A percentile compares a stretch with the other conserved stretches of the same genome.
These are phyloP conservation scores for Chlamydomonas eustigma DNA, from an alignment of 139 green algal genomes.

Conservation along the genomic window DNA sequence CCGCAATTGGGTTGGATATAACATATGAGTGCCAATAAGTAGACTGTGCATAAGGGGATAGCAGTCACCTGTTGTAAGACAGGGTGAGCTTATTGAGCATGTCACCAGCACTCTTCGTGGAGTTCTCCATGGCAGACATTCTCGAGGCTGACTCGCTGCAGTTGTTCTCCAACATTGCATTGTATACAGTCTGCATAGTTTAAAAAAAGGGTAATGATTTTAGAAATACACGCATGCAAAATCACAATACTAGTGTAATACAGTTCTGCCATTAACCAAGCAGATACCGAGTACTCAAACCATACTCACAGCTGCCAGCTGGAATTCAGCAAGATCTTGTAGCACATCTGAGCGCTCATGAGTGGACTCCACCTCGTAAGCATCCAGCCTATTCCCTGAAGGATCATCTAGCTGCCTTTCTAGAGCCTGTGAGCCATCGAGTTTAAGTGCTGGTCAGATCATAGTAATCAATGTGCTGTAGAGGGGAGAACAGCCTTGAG, in stretches of 20 bases:
- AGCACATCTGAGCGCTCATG: conserved; percentile 80
- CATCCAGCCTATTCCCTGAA: conserved; percentile 71
- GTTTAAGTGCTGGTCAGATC: no score
- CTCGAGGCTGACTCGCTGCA: conserved; percentile 90
- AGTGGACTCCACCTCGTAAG: conserved; percentile 93
- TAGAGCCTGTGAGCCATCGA: conserved; percentile 58
- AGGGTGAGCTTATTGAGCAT: conserved; percentile 95
- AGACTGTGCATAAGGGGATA: not conserved
- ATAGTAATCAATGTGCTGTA: no score
- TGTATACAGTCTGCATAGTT: conserved; percentile 92
- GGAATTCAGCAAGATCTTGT: conserved; percentile 93
- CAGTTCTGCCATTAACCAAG: no score
- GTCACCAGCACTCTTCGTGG: conserved; percentile 92
- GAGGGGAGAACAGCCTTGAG: no score
- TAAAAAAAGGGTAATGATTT: no score
- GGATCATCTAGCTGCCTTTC: conserved; percentile 69
- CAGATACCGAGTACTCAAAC: no score
- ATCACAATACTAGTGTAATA: no score
- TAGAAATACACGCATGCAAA: no score
- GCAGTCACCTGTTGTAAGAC: conserved; percentile 83
- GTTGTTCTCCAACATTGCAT: conserved; percentile 93
- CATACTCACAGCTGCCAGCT: conserved; percentile 83
- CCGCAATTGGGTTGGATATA: no score
- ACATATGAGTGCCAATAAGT: not conserved
- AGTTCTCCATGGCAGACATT: conserved; percentile 98